These are phyloP conservation scores for Agaricus sinodeliciosus DNA, from an alignment of 768 basidiomycete species.

Conservation along the genomic window DNA sequence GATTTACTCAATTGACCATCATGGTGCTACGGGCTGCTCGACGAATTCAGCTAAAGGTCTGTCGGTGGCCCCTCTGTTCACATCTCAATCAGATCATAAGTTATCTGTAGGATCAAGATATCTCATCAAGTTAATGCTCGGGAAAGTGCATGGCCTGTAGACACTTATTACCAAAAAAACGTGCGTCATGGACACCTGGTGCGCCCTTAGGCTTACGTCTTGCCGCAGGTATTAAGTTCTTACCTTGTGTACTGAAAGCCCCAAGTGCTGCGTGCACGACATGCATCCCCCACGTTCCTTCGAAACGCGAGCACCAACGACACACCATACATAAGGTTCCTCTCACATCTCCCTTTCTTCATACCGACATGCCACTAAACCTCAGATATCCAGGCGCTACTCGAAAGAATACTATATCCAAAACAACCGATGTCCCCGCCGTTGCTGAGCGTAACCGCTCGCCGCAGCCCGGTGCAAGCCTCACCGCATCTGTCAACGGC, in stretches of 20 bases:
- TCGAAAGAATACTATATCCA: neutral
- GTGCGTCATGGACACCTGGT: neutral
- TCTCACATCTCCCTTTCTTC: neutral
- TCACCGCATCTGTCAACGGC: neutral
- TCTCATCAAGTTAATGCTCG: no score
- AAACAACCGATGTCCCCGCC: neutral
- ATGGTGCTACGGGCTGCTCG: no score
- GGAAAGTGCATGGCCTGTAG: no score
- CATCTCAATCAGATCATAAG: no score
- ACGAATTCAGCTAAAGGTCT: no score
- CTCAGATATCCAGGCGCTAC: neutral
- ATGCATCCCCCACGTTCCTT: slow-evolving; percentile 4
- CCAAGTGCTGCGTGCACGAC: neutral
- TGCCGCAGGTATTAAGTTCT: neutral
- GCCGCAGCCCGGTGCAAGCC: neutral
- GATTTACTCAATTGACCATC: no score
- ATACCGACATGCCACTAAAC: slow-evolving; percentile 2
- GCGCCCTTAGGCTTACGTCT: neutral
- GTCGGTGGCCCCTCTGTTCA: no score
- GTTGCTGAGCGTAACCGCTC: neutral
- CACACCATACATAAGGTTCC: neutral
- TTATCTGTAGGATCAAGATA: no score
- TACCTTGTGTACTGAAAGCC: neutral
- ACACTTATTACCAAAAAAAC: neutral
- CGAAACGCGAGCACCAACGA: neutral